phyloP scores from a whole-genome alignment of 2,329 filamentous ascomycete species.

The Arthrobotrys megalospora region DNA sequence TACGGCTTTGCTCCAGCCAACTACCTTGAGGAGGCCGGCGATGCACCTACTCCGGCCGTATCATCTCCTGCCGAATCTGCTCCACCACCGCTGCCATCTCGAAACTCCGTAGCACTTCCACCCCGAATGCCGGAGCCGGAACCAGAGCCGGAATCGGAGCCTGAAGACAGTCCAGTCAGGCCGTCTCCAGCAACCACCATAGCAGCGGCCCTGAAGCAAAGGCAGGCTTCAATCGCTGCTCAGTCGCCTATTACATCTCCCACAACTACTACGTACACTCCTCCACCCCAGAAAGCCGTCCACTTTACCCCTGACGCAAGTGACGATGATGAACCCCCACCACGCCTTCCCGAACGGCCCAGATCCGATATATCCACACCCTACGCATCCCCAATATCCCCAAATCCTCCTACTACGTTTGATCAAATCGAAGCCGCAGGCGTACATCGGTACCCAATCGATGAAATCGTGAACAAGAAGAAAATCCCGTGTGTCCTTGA shows the following conservation, averaged over 20 bases:
- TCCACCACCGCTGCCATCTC: slow-evolving; percentile 63
- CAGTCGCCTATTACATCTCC: slow-evolving; percentile 29
- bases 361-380: slow-evolving; percentile 45
- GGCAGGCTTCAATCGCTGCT: slow-evolving; percentile 38
- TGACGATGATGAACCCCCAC: slow-evolving; percentile 52
- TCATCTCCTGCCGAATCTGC: slow-evolving; percentile 65
- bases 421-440: slow-evolving; percentile 57
- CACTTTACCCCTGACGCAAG: slow-evolving; percentile 58
- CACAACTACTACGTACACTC: slow-evolving; percentile 31
- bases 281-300: slow-evolving; percentile 54
- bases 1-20: slow-evolving; percentile 96
- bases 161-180: slow-evolving; percentile 36
- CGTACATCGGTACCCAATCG: slow-evolving; percentile 63
- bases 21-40: slow-evolving; percentile 81
- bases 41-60: slow-evolving; percentile 68
- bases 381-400: slow-evolving; percentile 49
- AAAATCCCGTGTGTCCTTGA: slow-evolving; percentile 64
- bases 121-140: slow-evolving; percentile 21
- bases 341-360: slow-evolving; percentile 47
- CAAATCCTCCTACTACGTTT: slow-evolving; percentile 57
- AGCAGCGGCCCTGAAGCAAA: slow-evolving; percentile 46
- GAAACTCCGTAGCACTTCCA: slow-evolving; percentile 59
- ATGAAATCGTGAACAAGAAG: slow-evolving; percentile 64
- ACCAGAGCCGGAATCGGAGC: slow-evolving; percentile 40
- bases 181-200: slow-evolving; percentile 45